Base-by-base conservation (phyloP, 345 rosid species). In the Sisymbrium altissimum region DNA sequence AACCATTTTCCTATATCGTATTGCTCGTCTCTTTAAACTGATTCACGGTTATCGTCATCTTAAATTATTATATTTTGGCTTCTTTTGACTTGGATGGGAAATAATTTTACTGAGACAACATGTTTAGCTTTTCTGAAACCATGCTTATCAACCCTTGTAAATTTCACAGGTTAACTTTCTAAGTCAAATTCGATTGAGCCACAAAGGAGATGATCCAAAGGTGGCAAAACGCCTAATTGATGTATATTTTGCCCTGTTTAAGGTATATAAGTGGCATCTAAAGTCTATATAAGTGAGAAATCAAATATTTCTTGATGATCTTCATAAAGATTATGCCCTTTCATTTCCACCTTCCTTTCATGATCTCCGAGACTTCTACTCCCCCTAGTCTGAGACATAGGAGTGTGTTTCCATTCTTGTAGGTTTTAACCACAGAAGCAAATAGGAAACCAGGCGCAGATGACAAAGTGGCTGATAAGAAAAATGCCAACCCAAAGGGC, bases 161-260 rank as follows among this genome's bases (percentile, higher is more conserved):
- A 48, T 27, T 70, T n/a, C 79, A 70, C 87, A 95, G 94, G 90
- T 95, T 55, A 95, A 95, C 78, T 95, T 92, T 82, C 83, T 95
- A 78, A 88, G 97, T 78, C 98, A 92, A 75, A 83, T 87, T 77
- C 88, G 87, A 55, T 79, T 92, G 40, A 76, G 85, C 80, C 86
- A 86, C 60, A 89, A 82, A 84, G 99, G 97, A 75, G 94, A 92
- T 55, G 98, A 93, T 69, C 96, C 92, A 3, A 86, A 86, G 80
- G 90, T 83, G 77, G 99, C 97, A 71, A 95, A 88, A 79, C 93
- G 85, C 43, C 80, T 95, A 74, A 83, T 92, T 73, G 96, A 95
- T 86, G 91, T 92, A 4, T 95, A 95, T 75, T 95, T 95, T 82
- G 99, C 97, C 13, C 76, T 92, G 36, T 95, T 95, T 74, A 95